phyloP scores from a whole-genome alignment of 176 grass and related monocot genomes.

The Areca catechu region DNA sequence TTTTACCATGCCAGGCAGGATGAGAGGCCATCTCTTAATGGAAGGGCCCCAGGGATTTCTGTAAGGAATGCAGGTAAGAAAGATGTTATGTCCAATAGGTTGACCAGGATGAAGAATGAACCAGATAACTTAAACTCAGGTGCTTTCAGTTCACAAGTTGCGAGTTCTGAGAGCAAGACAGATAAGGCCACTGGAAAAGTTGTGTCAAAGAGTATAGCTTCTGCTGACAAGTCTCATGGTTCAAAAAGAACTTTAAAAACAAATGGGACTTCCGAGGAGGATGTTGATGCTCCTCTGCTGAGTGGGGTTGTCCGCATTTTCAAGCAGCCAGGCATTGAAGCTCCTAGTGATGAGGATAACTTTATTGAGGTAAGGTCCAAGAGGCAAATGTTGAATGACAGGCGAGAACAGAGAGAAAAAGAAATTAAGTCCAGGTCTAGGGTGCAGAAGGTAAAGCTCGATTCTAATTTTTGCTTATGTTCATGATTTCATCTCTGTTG shows the following conservation, averaged over 20 bases:
- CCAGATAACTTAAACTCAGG: conserved; percentile 24
- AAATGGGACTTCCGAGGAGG: conserved; percentile 28
- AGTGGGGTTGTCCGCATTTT: conserved; percentile 63
- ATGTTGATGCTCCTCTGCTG: conserved; percentile 34
- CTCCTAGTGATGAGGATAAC: conserved; percentile 87
- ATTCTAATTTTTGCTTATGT: conserved; percentile 9
- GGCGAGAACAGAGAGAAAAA: conserved; percentile 86
- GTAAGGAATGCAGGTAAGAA: conserved; percentile 42
- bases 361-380: conserved; percentile 99
- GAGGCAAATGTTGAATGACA: conserved; percentile 88
- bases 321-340: conserved; percentile 82
- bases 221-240: conserved; percentile 36
- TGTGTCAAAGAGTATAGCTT: not conserved
- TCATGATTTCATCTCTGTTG: not conserved
- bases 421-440: conserved; percentile 81
- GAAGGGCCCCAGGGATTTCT: conserved; percentile 27
- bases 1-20: conserved; percentile 41
- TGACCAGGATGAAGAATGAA: conserved; percentile 28
- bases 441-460: conserved; percentile 53
- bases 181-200: conserved; percentile 31
- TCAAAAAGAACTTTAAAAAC: conserved; percentile 32
- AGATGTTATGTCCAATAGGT: conserved; percentile 26
- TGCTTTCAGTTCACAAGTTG: conserved; percentile 26
- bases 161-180: conserved; percentile 26
- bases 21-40: conserved; percentile 24